Evolutionary conservation across 1,139 yeast genomes (phyloP).

Genomic region (Kodamaea fungicola): DNA sequence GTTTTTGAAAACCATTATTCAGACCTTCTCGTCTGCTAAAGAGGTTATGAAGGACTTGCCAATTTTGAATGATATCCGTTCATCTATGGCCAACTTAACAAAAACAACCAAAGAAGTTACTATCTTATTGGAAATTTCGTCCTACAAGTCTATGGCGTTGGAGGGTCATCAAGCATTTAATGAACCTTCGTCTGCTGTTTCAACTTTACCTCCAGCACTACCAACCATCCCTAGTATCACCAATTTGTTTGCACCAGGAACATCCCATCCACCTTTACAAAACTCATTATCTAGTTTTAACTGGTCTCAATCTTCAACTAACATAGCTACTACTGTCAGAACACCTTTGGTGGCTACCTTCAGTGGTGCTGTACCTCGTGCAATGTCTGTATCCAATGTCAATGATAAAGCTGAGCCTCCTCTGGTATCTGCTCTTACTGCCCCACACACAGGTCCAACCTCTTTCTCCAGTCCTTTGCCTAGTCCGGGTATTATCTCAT

Average conservation of each 20-base stretch:
- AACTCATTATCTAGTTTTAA: slow-evolving; percentile 18
- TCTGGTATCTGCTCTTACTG: slow-evolving; percentile 5
- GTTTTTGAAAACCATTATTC: slow-evolving; percentile 78
- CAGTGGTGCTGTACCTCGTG: slow-evolving; percentile 18
- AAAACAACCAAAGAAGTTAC: slow-evolving; percentile 90
- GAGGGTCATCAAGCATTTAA: slow-evolving; percentile 5
- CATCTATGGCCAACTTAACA: slow-evolving; percentile 76
- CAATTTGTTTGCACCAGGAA: slow-evolving; percentile 32
- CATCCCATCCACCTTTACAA: slow-evolving; percentile 27
- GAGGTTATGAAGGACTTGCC: slow-evolving; percentile 80
- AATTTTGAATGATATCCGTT: slow-evolving; percentile 72
- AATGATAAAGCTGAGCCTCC: slow-evolving; percentile 3
- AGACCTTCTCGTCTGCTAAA: slow-evolving; percentile 79
- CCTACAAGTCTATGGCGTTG: slow-evolving; percentile 35
- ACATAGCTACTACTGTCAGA: slow-evolving; percentile 19
- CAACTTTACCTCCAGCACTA: slow-evolving; percentile 21
- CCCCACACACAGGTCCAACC: slow-evolving; percentile 1
- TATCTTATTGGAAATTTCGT: slow-evolving; percentile 60
- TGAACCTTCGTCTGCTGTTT: background rate
- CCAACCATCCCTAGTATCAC: slow-evolving; percentile 32
- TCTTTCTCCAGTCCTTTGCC: slow-evolving; percentile 14
- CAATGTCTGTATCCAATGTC: background rate
- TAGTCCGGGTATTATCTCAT: slow-evolving; percentile 15
- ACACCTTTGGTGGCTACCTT: slow-evolving; percentile 34
- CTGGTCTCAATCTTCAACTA: slow-evolving; percentile 4